A percentile compares a stretch with the other conserved stretches of the same genome.
Evolutionary conservation across 495 filamentous ascomycete genomes (phyloP).

Genomic region (Filosporella fistucella): DNA sequence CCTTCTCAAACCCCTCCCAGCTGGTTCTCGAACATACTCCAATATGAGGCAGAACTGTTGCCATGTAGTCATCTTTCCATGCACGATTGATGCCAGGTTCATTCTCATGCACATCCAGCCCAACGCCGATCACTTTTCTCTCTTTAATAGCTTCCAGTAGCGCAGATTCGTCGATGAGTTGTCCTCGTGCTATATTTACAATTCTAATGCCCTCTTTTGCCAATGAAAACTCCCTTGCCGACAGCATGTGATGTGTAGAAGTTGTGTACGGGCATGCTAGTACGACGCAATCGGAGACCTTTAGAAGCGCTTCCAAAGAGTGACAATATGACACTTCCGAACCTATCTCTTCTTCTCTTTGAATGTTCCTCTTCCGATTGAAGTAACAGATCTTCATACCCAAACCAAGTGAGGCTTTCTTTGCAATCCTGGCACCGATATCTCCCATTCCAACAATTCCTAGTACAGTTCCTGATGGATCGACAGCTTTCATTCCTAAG

Average conservation of each 20-base stretch:
- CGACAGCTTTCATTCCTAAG: background rate
- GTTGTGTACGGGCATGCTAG: background rate
- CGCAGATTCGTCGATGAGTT: conserved; percentile 65
- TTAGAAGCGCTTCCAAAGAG: background rate
- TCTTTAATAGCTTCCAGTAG: conserved; percentile 57
- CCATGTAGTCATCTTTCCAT: conserved; percentile 27
- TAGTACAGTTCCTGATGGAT: background rate
- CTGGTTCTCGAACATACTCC: conserved; percentile 32
- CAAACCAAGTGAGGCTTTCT: background rate
- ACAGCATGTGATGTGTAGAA: background rate
- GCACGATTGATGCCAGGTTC: conserved; percentile 45
- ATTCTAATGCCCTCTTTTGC: background rate
- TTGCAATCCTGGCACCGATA: background rate
- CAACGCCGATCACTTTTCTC: conserved; percentile 47
- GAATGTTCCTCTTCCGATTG: background rate
- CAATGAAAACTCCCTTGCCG: background rate
- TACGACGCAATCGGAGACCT: background rate
- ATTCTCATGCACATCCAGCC: conserved; percentile 63
- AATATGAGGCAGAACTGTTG: conserved; percentile 8
- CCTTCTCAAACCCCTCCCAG: conserved; percentile 54
- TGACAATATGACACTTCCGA: background rate
- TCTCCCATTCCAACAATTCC: background rate
- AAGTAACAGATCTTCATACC: background rate
- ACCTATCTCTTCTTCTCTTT: background rate
- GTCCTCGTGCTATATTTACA: conserved; percentile 52